A percentile compares a stretch with the other conserved stretches of the same genome.
phyloP scores from a whole-genome alignment of 2,329 filamentous ascomycete species.

The Verticillium isaacii region DNA sequence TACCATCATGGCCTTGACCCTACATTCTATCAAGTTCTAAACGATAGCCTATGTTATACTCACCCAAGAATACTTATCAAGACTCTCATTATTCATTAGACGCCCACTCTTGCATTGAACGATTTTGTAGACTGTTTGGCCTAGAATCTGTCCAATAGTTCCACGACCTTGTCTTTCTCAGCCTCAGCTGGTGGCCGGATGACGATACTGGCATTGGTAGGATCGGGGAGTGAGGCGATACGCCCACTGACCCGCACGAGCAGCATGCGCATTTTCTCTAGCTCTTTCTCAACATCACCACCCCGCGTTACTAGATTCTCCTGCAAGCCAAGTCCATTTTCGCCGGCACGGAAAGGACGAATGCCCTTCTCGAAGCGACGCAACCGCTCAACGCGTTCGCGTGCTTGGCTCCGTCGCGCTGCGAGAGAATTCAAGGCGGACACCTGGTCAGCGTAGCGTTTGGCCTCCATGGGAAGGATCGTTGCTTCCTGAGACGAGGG shows the following conservation, averaged over 20 bases:
- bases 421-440: slow-evolving; percentile 45
- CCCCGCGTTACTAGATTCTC: slow-evolving; percentile 63
- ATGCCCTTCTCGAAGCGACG: slow-evolving; percentile 46
- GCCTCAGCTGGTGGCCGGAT: slow-evolving; percentile 30
- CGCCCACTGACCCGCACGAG: slow-evolving; percentile 54
- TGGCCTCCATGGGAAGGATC: slow-evolving; percentile 39
- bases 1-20: too few species aligned
- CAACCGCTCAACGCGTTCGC: slow-evolving; percentile 39
- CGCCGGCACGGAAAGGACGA: slow-evolving; percentile 37
- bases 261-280: slow-evolving; percentile 62
- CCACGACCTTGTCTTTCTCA: slow-evolving; percentile 37
- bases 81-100: not conserved
- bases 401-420: slow-evolving; percentile 31
- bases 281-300: slow-evolving; percentile 59
- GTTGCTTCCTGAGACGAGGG: slow-evolving; percentile 29
- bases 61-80: not conserved
- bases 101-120: not conserved
- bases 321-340: slow-evolving; percentile 43
- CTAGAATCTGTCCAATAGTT: slow-evolving; percentile 31
- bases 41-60: too few species aligned
- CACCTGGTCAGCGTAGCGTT: slow-evolving; percentile 46
- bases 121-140: not conserved
- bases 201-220: slow-evolving; percentile 15
- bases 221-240: slow-evolving; percentile 33
- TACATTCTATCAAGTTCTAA: too few species aligned